Base-by-base conservation (phyloP, 2,329 filamentous ascomycete genomes). In the Trichoderma simmonsii region DNA sequence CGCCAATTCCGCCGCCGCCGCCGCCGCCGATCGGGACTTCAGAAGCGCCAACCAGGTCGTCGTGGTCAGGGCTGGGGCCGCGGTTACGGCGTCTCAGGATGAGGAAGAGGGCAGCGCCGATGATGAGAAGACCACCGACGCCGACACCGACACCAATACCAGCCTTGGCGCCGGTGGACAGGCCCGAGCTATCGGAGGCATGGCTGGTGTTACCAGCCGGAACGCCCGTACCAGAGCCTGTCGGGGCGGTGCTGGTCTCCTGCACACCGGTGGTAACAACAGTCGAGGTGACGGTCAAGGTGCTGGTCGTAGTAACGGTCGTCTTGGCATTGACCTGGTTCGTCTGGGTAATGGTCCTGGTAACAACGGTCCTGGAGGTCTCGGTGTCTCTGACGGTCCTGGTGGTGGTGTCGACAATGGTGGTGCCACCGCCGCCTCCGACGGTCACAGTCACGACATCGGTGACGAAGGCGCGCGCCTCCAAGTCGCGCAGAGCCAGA, bases 161-260 rank as follows among this genome's bases (percentile, higher is more conserved):
- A 57, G 81, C 82, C 80, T 84, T 83, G 73, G 82, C 83, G 32
- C 82, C 83, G 7, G 79, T 82, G 1, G 81, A 82, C 11, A 85
- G 78, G 5, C 82, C 81, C 11, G 75, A 74, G 73, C 72, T 74
- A 48, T 67, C 68, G 36, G 71, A 59, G 43, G 68, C 51, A 71
- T 59, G 70, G 70, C 73, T 72, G 71, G 21, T 73, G 72, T 64
- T 73, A 60, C 61, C 72, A 51, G 34, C 36, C 66, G 77, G 73
- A 56, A 73, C 75, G 72, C 77, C 77, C 1, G 77, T 77, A 18
- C 78, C 75, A 9, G 74, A 48, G 66, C n/a, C 56, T 6, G 51
- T 28, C 18, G 36, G 32, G 18, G n/a, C 74, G 12, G 79, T 80
- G 15, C 71, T 72, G 9, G 82, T 79, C 39, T 76, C 71, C 12